These are phyloP conservation scores for Raphanus hybrid DNA, from an alignment of 441 rosid genomes.

Conservation along the genomic window DNA sequence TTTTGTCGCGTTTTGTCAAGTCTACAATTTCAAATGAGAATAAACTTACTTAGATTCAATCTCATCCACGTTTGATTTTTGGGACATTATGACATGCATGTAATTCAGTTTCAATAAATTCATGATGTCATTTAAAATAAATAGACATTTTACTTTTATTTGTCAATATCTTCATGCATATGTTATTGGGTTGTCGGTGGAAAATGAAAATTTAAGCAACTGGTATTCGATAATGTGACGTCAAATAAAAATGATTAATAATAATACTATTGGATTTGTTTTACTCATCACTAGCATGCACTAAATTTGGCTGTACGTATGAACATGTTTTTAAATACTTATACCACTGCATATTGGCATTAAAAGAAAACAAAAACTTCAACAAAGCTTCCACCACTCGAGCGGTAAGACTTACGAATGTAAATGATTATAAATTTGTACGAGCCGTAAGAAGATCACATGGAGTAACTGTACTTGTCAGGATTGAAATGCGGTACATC, in stretches of 20 bases:
- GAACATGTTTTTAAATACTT: no score
- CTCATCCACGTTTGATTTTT: not conserved
- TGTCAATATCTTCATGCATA: slow-evolving; percentile 3
- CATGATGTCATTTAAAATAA: not conserved
- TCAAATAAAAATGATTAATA: not conserved
- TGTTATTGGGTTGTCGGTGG: not conserved
- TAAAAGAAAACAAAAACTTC: slow-evolving; percentile 8
- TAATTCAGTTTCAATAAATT: not conserved
- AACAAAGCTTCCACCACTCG: slow-evolving; percentile 18
- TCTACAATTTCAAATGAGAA: not conserved
- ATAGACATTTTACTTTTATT: not conserved
- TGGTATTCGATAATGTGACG: not conserved
- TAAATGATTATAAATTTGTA: slow-evolving; percentile 10
- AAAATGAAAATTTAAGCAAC: slow-evolving; percentile 2
- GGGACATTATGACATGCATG: not conserved
- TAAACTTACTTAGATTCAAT: not conserved
- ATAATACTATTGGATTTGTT: not conserved
- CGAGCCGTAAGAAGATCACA: slow-evolving; percentile 33
- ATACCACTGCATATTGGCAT: not conserved
- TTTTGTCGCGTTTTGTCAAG: not conserved
- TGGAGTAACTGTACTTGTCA: slow-evolving; percentile 26
- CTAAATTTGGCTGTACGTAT: no score
- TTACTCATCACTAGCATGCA: not conserved
- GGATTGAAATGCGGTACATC: slow-evolving; percentile 35
- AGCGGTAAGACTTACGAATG: not conserved